Base-by-base conservation (phyloP, 2,329 filamentous ascomycete genomes). In the Cladorrhinum sp. region DNA sequence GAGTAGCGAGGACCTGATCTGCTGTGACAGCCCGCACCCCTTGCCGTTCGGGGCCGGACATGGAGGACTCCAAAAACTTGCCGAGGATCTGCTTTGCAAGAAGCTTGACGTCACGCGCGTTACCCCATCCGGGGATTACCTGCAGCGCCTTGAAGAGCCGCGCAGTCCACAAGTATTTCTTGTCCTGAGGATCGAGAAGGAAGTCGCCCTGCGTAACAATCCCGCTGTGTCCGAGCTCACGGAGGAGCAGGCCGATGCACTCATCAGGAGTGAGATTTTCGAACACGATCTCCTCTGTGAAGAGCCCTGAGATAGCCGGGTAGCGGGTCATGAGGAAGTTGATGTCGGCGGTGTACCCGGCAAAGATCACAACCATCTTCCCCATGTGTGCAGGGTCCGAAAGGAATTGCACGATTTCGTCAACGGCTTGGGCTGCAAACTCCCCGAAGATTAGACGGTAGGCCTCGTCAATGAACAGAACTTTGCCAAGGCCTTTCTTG, bases 401-500 rank as follows among this genome's bases (percentile, higher is more conserved):
- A 36, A 73, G 55, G 25, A 66, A 62, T 20, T 68, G 62, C 4
- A 71, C 64, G 12, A 74, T 59, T 59, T 75, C 72, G 24, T 68
- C 67, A 8, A 72, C 59, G 2, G 70, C 71, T 53, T 73, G 70
- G 22, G 72, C 73, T 0, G 76, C 79, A 59, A 79, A 85, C 80
- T 20, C 29, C 5, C 82, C 82, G 1, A 81, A 79, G 0, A 73
- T 77, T 0, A 91, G 79, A 0, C 86, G 80, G 63, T 90, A 90
- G 0, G 87, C 87, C 68, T 91, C 87, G 59, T 54, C 36, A 18
- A 59, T 50, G 8, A 59, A 48, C 3, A 59, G 50, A 16, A 91
- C 84, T 23, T 82, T 83, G 0, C 88, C 88, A 0, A 90, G 76
- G 0, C 81, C 83, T 23, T 76, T 81, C 52, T 90, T 84, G 0